Conservation (phyloP, 495 filamentous ascomycete genomes). For the Durotheca rogersii region DNA sequence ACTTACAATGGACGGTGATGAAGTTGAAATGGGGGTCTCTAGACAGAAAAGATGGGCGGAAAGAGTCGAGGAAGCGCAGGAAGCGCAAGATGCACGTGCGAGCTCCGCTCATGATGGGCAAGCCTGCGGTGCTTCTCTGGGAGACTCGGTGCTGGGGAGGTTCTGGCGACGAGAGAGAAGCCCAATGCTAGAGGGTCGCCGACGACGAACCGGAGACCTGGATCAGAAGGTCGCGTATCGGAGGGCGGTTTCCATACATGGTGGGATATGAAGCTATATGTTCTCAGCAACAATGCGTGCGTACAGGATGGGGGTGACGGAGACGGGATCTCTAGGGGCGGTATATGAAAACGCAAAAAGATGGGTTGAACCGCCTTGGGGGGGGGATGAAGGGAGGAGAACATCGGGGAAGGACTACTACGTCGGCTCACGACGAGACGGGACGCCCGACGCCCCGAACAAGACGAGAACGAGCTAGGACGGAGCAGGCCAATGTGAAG, state of each 20-base stretch:
- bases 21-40: constrained; percentile 73
- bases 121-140: background rate
- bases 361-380: too few relatives aligned
- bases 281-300: constrained; percentile 6
- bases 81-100: constrained; percentile 37
- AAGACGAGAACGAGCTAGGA: too few relatives aligned
- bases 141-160: background rate
- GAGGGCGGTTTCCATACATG: constrained; percentile 28
- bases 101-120: constrained; percentile 22
- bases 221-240: constrained; percentile 29
- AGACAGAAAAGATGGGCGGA: constrained; percentile 53
- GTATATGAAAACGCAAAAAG: too few relatives aligned
- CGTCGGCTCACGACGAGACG: too few relatives aligned
- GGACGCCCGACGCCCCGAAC: too few relatives aligned
- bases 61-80: constrained; percentile 45
- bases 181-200: constrained; percentile 26
- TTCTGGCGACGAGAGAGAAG: constrained; percentile 20
- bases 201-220: constrained; percentile 27
- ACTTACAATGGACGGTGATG: constrained; percentile 78
- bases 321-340: too few relatives aligned
- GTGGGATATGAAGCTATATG: constrained; percentile 25
- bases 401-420: too few relatives aligned
- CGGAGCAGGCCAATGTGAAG: too few relatives aligned
- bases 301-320: too few relatives aligned
- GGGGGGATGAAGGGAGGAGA: too few relatives aligned